phyloP scores from a whole-genome alignment of 2,329 filamentous ascomycete genomes.

The Colletotrichum incanum region DNA sequence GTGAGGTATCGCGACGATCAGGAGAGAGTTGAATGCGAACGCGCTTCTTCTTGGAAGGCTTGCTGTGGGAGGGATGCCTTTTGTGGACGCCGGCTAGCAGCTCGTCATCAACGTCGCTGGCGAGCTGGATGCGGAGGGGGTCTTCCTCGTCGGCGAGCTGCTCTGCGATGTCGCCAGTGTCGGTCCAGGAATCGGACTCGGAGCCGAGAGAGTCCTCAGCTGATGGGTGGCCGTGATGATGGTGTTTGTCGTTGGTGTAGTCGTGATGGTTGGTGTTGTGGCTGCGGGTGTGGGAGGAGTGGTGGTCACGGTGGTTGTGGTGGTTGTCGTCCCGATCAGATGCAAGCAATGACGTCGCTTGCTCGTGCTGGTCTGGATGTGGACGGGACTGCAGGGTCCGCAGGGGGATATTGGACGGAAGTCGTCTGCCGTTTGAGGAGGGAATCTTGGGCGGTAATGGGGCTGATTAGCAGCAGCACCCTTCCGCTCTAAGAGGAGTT shows the following conservation, averaged over 20 bases:
- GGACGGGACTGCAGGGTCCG: slow-evolving; percentile 74
- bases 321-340: slow-evolving; percentile 52
- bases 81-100: slow-evolving; percentile 67
- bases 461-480: slow-evolving; percentile 86
- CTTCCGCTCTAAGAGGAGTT: slow-evolving; percentile 62
- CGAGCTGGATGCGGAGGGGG: slow-evolving; percentile 80
- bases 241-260: slow-evolving; percentile 59
- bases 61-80: slow-evolving; percentile 59
- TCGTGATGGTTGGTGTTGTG: slow-evolving; percentile 59
- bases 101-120: slow-evolving; percentile 76
- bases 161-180: slow-evolving; percentile 95
- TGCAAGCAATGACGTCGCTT: slow-evolving; percentile 64
- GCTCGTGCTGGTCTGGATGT: slow-evolving; percentile 55
- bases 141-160: slow-evolving; percentile 90
- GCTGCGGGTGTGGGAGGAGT: slow-evolving; percentile 45
- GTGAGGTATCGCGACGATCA: slow-evolving; percentile 55
- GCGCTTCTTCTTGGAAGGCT: slow-evolving; percentile 67
- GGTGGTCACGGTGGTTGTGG: slow-evolving; percentile 57
- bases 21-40: slow-evolving; percentile 77
- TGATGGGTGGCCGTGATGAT: slow-evolving; percentile 64
- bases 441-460: slow-evolving; percentile 87
- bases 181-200: slow-evolving; percentile 83
- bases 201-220: slow-evolving; percentile 70
- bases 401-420: slow-evolving; percentile 89
- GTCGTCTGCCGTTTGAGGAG: slow-evolving; percentile 77